Conservation (phyloP, 2,329 filamentous ascomycete species). For the Botrytis pseudocinerea region DNA sequence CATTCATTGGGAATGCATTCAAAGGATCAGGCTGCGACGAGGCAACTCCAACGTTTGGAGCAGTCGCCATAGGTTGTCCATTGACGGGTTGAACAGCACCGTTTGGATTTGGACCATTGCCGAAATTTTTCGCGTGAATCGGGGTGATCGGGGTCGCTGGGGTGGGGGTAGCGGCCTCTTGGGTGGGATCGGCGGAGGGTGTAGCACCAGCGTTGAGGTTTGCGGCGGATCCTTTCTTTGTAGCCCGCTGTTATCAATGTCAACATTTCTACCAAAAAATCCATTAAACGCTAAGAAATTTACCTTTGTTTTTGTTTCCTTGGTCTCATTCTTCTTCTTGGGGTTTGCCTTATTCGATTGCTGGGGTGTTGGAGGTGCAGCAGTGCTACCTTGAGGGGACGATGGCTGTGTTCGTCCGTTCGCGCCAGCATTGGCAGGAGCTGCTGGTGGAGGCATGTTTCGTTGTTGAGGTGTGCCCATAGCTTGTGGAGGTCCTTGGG, state of each 20-base stretch:
- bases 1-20: conserved; percentile 51
- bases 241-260: conserved; percentile 41
- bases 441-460: conserved; percentile 66
- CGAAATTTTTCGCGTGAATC: conserved; percentile 52
- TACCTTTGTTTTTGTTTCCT: conserved; percentile 75
- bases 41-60: conserved; percentile 46
- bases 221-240: conserved; percentile 64
- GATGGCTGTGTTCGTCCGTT: conserved; percentile 60
- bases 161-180: conserved; percentile 59
- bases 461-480: conserved; percentile 70
- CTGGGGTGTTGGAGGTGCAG: conserved; percentile 74
- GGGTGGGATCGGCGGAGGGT: conserved; percentile 55
- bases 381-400: conserved; percentile 61
- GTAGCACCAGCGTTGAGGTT: conserved; percentile 56
- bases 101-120: conserved; percentile 44
- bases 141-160: conserved; percentile 66
- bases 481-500: conserved; percentile 43
- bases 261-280: conserved; percentile 42
- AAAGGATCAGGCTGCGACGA: conserved; percentile 50
- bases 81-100: conserved; percentile 46
- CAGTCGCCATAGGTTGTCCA: conserved; percentile 45
- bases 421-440: conserved; percentile 52
- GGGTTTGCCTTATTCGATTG: conserved; percentile 71
- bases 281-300: conserved; percentile 42
- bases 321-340: conserved; percentile 83